A percentile compares a stretch with the other conserved stretches of the same genome.
Conservation (phyloP, 352 stramenopile species). For the Pythium plurisporium region DNA sequence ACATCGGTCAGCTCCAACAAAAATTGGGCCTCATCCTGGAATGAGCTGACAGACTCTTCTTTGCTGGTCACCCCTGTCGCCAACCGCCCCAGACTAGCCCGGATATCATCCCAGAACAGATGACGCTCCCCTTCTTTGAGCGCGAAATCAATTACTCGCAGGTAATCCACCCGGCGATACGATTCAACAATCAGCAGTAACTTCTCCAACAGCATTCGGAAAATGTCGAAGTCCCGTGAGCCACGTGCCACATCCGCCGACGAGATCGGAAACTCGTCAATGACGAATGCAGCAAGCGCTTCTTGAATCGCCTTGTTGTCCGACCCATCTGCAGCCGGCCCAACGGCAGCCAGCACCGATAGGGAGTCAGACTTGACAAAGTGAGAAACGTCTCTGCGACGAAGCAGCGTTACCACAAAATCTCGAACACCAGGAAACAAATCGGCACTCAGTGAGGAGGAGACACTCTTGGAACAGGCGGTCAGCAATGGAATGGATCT, state of each 20-base stretch:
- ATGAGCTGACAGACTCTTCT: neutral
- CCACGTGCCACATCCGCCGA: constrained; percentile 61
- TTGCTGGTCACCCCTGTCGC: constrained; percentile 8
- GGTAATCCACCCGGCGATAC: constrained; percentile 37
- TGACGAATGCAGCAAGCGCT: constrained; percentile 43
- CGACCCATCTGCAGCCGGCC: constrained; percentile 4
- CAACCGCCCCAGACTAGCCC: constrained; percentile 40
- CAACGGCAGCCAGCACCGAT: constrained; percentile 33
- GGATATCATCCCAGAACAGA: constrained; percentile 49
- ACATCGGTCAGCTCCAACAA: constrained; percentile 17
- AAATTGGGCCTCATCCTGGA: neutral
- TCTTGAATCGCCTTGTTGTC: constrained; percentile 24
- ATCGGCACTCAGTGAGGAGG: constrained; percentile 22
- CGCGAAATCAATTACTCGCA: constrained; percentile 52
- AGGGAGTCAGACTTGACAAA: constrained; percentile 61
- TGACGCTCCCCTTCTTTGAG: constrained; percentile 60
- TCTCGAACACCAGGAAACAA: constrained; percentile 40
- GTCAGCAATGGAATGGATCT: constrained; percentile 40
- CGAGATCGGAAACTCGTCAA: constrained; percentile 71
- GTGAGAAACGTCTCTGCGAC: constrained; percentile 34
- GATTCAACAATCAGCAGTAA: constrained; percentile 53
- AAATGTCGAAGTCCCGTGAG: constrained; percentile 67
- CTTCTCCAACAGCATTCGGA: constrained; percentile 44
- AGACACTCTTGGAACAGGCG: constrained; percentile 30
- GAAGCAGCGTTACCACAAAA: constrained; percentile 34